Evolutionary conservation across 768 basidiomycete genomes (phyloP).

Genomic region (Phlebiopsis gigantea): DNA sequence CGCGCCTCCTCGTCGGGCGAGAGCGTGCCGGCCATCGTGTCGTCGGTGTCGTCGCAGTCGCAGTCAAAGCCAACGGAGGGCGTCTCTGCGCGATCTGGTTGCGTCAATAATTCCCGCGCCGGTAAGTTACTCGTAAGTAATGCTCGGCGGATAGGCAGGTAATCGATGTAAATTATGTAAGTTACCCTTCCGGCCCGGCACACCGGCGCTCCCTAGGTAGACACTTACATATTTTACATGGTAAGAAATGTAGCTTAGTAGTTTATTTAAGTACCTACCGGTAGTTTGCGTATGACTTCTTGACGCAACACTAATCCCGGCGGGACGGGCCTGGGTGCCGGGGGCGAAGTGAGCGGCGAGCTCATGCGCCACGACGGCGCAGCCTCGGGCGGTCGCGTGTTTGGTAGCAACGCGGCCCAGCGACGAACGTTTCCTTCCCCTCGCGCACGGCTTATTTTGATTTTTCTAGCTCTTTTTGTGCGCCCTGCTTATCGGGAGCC

Average conservation of each 20-base stretch:
- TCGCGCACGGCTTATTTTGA: no score
- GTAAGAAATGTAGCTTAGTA: no score
- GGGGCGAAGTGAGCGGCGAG: neutral
- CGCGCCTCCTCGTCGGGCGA: constrained; percentile 91
- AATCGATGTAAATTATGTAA: no score
- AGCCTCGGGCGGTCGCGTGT: neutral
- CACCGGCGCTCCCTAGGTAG: no score
- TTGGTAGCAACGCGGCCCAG: neutral
- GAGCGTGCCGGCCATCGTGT: constrained; percentile 36
- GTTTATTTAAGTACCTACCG: no score
- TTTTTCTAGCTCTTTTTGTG: no score
- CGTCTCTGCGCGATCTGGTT: neutral
- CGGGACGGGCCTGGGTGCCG: no score
- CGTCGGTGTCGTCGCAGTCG: neutral
- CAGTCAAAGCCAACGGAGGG: neutral
- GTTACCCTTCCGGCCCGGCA: no score
- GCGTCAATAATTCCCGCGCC: neutral
- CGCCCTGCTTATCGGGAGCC: no score
- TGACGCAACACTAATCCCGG: no score
- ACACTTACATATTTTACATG: no score
- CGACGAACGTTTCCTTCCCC: neutral
- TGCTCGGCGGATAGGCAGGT: neutral
- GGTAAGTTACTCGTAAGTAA: neutral
- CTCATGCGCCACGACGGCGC: neutral
- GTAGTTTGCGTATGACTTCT: no score